Percentiles rank a stretch among this genome's conserved stretches.
Evolutionary conservation across 345 rosid species (phyloP).

Genomic region (Salix brachista): DNA sequence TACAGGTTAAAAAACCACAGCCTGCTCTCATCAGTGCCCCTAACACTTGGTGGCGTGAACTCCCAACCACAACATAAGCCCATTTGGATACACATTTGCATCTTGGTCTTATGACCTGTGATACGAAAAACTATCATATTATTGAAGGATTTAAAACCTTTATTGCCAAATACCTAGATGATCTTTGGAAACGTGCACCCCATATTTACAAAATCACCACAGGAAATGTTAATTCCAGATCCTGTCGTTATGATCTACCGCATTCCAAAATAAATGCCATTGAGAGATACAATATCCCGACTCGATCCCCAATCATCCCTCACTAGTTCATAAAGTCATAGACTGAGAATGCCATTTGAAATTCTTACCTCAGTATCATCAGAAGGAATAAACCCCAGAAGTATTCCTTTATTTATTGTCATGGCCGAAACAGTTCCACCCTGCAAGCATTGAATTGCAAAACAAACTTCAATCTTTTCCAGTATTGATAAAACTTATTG

Average conservation of each 20-base stretch:
- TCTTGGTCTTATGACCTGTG: no score
- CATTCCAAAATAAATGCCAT: background rate
- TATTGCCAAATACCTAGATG: no score
- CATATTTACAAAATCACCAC: background rate
- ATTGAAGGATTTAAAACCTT: no score
- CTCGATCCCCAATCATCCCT: background rate
- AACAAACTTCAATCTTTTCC: background rate
- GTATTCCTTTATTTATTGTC: constrained; percentile 82
- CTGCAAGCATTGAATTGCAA: constrained; percentile 31
- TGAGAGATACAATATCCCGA: background rate
- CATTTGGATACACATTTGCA: no score
- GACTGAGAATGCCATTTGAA: background rate
- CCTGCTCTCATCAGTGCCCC: no score
- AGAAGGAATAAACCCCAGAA: constrained; percentile 83
- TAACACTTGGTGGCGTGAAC: no score
- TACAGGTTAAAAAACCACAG: no score
- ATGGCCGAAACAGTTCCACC: constrained; percentile 90
- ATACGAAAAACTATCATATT: no score
- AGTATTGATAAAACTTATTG: background rate
- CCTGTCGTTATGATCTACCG: background rate
- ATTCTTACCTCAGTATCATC: constrained; percentile 48
- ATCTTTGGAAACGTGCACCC: background rate
- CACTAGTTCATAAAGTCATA: background rate
- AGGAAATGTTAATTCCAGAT: background rate
- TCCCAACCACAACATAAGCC: no score